Conservation (phyloP, 495 filamentous ascomycete genomes). For the Amniculicola lignicola region DNA sequence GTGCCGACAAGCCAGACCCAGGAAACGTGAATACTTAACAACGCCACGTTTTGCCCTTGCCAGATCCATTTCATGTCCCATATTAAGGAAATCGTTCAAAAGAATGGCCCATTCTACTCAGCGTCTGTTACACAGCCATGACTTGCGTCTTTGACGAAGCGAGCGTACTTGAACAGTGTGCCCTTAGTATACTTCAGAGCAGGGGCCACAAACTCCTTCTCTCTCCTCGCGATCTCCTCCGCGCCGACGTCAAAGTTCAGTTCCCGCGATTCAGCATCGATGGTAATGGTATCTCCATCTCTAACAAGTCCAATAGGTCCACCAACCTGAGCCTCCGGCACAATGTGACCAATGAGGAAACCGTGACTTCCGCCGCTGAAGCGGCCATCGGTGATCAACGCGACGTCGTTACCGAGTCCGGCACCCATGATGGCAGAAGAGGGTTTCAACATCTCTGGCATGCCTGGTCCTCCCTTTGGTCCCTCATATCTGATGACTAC, state of each 20-base stretch:
- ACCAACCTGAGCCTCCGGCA: conserved; percentile 67
- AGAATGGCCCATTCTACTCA: too few relatives aligned
- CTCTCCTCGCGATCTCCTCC: conserved; percentile 62
- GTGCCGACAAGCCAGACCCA: too few relatives aligned
- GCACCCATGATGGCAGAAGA: conserved; percentile 81
- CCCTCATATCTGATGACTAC: conserved; percentile 97
- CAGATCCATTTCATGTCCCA: too few relatives aligned
- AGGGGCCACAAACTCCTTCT: conserved; percentile 64
- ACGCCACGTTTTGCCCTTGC: too few relatives aligned
- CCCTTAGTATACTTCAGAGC: conserved; percentile 65
- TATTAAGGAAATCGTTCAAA: too few relatives aligned
- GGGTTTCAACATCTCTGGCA: conserved; percentile 89
- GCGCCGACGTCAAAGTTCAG: conserved; percentile 58
- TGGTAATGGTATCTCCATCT: conserved; percentile 67
- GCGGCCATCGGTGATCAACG: conserved; percentile 73
- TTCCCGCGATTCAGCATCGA: conserved; percentile 65
- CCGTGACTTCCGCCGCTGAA: conserved; percentile 77
- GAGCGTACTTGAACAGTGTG: conserved; percentile 74
- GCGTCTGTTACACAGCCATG: conserved; percentile 77
- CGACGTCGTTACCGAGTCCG: conserved; percentile 77
- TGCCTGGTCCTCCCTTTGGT: conserved; percentile 74
- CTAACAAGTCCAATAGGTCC: conserved; percentile 66
- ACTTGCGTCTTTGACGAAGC: conserved; percentile 66
- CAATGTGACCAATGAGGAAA: conserved; percentile 75
- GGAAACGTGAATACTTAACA: too few relatives aligned